Conservation (phyloP, 2,329 filamentous ascomycete genomes). For the Colletotrichum camelliae region DNA sequence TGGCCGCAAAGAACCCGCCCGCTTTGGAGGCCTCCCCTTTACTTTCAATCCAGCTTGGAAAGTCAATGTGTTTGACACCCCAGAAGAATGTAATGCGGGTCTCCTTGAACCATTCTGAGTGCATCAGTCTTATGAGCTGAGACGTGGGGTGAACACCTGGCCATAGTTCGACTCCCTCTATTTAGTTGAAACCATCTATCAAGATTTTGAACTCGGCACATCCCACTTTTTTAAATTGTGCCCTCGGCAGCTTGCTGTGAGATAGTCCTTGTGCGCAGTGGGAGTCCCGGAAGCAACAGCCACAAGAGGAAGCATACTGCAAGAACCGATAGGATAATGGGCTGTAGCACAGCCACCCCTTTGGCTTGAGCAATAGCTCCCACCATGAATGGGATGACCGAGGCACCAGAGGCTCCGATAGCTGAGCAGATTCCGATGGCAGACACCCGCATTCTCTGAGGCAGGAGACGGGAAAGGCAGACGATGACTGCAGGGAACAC, state of each 20-base stretch:
- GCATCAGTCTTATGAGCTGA: background rate
- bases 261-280: background rate
- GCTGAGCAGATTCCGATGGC: constrained; percentile 82
- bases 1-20: background rate
- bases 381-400: constrained; percentile 70
- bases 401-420: constrained; percentile 76
- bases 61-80: background rate
- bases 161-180: too few species aligned
- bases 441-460: constrained; percentile 75
- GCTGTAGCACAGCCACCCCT: constrained; percentile 62
- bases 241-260: background rate
- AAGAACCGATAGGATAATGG: constrained; percentile 56
- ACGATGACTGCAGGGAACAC: constrained; percentile 79
- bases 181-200: too few species aligned
- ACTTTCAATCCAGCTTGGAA: background rate
- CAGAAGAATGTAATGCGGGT: background rate
- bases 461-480: constrained; percentile 75
- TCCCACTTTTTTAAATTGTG: background rate
- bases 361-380: constrained; percentile 68
- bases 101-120: background rate
- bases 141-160: too few species aligned
- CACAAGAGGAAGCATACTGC: constrained; percentile 26
- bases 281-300: background rate
- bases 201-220: too few species aligned
- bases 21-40: background rate